Percentiles rank a stretch among this genome's conserved stretches.
Evolutionary conservation across 345 rosid species (phyloP).

Genomic region (Eucalyptus melliodora): DNA sequence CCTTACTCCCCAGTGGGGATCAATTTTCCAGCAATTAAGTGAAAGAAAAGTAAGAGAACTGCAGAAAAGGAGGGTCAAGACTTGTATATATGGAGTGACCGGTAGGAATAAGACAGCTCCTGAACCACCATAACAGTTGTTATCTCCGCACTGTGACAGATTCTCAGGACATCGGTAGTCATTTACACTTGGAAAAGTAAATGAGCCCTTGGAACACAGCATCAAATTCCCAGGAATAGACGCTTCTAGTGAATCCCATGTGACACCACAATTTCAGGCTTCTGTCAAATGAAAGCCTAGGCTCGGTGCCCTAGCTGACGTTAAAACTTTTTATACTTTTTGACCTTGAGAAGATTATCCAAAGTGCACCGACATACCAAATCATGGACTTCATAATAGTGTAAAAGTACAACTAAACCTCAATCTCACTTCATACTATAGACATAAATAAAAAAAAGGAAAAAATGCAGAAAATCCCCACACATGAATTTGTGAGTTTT

Average conservation of each 20-base stretch:
- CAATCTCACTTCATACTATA: neutral
- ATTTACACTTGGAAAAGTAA: neutral
- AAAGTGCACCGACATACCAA: neutral
- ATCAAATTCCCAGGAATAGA: neutral
- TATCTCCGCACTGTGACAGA: neutral
- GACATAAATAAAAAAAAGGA: neutral
- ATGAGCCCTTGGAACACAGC: neutral
- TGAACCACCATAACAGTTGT: neutral
- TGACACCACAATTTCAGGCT: neutral
- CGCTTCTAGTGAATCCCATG: neutral
- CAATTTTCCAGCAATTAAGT: neutral
- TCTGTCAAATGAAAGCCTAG: neutral
- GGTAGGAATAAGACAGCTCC: neutral
- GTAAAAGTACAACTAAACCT: neutral
- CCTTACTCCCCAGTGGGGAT: neutral
- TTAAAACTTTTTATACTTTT: neutral
- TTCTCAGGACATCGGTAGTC: neutral
- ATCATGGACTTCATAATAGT: neutral
- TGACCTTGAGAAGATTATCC: neutral
- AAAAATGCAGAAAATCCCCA: neutral
- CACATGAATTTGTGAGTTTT: neutral
- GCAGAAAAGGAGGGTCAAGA: neutral
- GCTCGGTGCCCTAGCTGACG: neutral
- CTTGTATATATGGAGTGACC: neutral
- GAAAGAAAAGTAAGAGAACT: neutral